Base-by-base conservation (phyloP, 2,329 filamentous ascomycete genomes). In the Trichophyton verrucosum region DNA sequence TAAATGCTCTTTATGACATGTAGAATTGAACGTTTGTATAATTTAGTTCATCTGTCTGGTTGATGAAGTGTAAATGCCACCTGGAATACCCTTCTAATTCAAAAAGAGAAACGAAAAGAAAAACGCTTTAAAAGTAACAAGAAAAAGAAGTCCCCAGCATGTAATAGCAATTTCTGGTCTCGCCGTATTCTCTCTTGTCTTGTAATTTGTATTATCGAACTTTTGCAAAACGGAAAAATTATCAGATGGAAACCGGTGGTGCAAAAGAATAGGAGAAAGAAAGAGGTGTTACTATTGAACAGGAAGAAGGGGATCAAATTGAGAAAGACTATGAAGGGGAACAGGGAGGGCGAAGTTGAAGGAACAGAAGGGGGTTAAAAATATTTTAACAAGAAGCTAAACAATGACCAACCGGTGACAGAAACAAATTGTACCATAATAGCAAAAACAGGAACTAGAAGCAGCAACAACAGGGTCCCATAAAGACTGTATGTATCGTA, bases 141-240 rank as follows among this genome's bases (percentile, higher is more conserved):
- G 11, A 38, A 38, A 38, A 13, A 13, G 9, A 38, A 38, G 33
- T 55, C 33, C 51, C 27, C 51, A 55, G 30, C 51, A 55, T 33
- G 51, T 55, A 55, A 36, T 55, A 55, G 51, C 51, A 55, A 55
- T 55, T 55, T 55, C 51, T 55, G 51, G 27, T 55, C 51, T 55
- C 51, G 51, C 51, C 51, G n/a, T 55, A 20, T 33, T 55, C 51
- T 55, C 51, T 55, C 51, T 55, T 55, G 30, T 55, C 51, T 55
- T 55, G 27, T 33, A 51, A 15, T n/a, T 38, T 55, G 51, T 55
- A 55, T 55, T 55, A 38, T 55, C 30, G 30, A 55, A 55, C 51
- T 55, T 55, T 55, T 55, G 51, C 24, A 55, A 20, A 9, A 36
- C 17, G 15, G 5, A 36, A 55, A 36, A 55, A 55, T 9, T 38